These are phyloP conservation scores for Chamaenerion angustifolium DNA, from an alignment of 345 rosid species.

Conservation along the genomic window DNA sequence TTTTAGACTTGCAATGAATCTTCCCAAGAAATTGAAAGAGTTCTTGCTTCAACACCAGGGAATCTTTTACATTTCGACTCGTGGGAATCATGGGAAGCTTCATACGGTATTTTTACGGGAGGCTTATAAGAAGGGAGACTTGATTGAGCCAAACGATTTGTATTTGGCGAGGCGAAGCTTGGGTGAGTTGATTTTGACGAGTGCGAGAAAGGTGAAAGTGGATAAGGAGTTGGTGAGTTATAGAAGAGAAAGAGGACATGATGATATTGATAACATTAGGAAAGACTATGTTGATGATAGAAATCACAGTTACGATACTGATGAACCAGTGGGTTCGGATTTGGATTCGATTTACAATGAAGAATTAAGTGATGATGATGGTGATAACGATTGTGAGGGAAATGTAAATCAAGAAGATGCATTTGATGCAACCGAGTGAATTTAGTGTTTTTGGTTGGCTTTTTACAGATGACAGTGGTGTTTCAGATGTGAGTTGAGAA, in stretches of 20 bases:
- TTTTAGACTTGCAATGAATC: constrained; percentile 62
- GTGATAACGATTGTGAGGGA: not conserved
- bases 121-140: constrained; percentile 65
- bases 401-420: not conserved
- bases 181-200: constrained; percentile 60
- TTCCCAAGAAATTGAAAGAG: constrained; percentile 79
- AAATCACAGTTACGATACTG: not conserved
- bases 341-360: not conserved
- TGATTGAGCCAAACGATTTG: constrained; percentile 65
- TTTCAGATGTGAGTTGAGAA: too few species aligned
- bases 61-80: constrained; percentile 77
- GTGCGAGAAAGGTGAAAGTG: constrained; percentile 57
- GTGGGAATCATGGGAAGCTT: constrained; percentile 92
- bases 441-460: too few species aligned
- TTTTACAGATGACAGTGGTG: too few species aligned
- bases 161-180: constrained; percentile 75
- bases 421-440: not conserved
- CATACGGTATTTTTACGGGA: constrained; percentile 88
- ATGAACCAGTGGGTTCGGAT: constrained; percentile 1
- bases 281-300: constrained; percentile 14
- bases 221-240: constrained; percentile 54
- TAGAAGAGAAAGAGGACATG: constrained; percentile 28
- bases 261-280: constrained; percentile 18
- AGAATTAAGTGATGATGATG: not conserved
- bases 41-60: constrained; percentile 89